These are phyloP conservation scores for Epichloe sylvatica DNA, from an alignment of 2,329 filamentous ascomycete genomes.

Conservation along the genomic window DNA sequence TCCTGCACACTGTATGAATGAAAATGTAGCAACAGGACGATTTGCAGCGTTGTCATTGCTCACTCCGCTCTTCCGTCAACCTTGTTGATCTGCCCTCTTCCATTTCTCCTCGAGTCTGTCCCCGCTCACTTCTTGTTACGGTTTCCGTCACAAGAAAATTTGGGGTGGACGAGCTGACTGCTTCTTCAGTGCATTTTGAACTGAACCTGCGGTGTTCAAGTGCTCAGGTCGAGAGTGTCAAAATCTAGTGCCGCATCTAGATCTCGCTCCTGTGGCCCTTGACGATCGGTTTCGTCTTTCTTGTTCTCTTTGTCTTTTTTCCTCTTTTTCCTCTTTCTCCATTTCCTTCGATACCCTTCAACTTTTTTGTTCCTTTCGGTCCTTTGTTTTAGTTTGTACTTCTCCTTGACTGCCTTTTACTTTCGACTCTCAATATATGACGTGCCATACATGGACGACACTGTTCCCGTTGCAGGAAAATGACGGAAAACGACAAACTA, in stretches of 20 bases:
- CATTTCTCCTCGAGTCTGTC: neutral
- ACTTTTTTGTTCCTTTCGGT: neutral
- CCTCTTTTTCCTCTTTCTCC: neutral
- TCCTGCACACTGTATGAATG: no score
- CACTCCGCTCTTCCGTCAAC: neutral
- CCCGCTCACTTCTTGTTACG: neutral
- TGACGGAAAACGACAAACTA: conserved; percentile 26
- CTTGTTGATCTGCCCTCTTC: no score
- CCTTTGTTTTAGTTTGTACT: neutral
- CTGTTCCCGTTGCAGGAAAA: conserved; percentile 17
- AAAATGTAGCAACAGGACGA: no score
- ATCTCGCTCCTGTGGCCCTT: neutral
- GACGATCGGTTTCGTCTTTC: neutral
- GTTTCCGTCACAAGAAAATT: neutral
- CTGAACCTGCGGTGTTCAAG: no score
- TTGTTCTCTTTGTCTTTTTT: neutral
- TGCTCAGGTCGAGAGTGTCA: neutral
- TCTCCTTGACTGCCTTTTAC: neutral
- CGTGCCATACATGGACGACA: neutral
- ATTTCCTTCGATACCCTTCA: neutral
- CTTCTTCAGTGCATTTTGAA: no score
- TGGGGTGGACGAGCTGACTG: no score
- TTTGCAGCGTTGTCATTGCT: no score
- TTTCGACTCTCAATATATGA: neutral
- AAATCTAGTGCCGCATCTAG: neutral